These are phyloP conservation scores for Gossypium thurberi DNA, from an alignment of 345 rosid genomes.

Conservation along the genomic window DNA sequence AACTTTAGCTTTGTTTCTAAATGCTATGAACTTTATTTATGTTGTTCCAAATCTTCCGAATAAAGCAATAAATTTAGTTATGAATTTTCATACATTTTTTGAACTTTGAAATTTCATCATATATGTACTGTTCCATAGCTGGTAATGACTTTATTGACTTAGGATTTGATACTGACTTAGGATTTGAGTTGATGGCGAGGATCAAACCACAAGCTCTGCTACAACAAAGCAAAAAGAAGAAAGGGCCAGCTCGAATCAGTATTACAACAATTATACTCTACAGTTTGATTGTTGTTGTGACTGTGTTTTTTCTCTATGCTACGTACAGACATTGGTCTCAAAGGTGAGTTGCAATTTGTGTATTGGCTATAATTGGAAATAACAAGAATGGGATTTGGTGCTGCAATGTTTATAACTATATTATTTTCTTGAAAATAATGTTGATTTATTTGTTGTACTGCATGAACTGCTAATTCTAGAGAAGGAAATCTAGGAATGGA, in stretches of 20 bases:
- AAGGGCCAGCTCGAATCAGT: slow-evolving; percentile 52
- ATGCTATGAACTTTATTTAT: not conserved
- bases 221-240: slow-evolving; percentile 76
- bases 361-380: not conserved
- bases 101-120: not conserved
- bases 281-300: slow-evolving; percentile 36
- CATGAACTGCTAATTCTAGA: not conserved
- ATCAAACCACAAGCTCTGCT: slow-evolving; percentile 72
- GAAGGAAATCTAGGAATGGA: not conserved
- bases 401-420: not conserved
- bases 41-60: not conserved
- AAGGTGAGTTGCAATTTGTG: slow-evolving; percentile 29
- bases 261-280: slow-evolving; percentile 35
- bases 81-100: not conserved
- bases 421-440: not conserved
- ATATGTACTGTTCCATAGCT: not conserved
- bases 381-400: not conserved
- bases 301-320: slow-evolving; percentile 47
- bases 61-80: not conserved
- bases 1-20: not conserved
- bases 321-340: slow-evolving; percentile 52
- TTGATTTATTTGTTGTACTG: not conserved
- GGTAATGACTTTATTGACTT: not conserved
- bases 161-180: slow-evolving; percentile 5
- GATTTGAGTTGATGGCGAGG: slow-evolving; percentile 47